Base-by-base conservation (phyloP, 805 yeast genomes). In the Deakozyma indianensis region DNA sequence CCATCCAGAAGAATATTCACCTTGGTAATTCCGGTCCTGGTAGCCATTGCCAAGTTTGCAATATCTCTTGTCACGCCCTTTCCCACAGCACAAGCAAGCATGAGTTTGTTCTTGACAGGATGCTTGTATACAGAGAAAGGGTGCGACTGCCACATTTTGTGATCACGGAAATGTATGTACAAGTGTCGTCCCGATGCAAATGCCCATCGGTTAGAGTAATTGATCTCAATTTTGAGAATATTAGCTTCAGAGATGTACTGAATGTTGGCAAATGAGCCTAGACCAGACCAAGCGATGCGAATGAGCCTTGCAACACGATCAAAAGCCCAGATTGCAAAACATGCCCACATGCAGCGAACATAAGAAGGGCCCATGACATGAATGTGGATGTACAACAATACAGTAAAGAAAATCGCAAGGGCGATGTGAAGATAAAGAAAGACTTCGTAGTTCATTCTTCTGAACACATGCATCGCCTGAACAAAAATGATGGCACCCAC, bases 61-160 rank as follows among this genome's bases (percentile, higher is more conserved):
- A 75, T 53, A 4, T 56, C 54, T 44, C 63, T 62, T 1, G 82
- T 75, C 44, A 75, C 62, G 2, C 83, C 84, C 18, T 68, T 65
- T 53, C 75, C 73, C 11, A 71, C 72, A 56, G 74, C 72, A 45
- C 75, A 64, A 47, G 68, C 64, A 42, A 78, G 66, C 20, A 71
- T 69, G 48, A 70, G 65, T 60, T 43, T 66, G 61, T 27, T 60
- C 63, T 21, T 62, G 57, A 11, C 57, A 57, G 1, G 68, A 53
- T 43, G 52, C 46, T 41, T 56, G 44, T 52, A 56, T 2, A 60
- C 47, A 3, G 87, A 77, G 59, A 83, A 81, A 1, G 90, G 90
- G 57, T 82, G 87, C 3, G 80, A 73, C 56, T 82, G 85, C 80
- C 81, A 80, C 58, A 79, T 75, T 29, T 64, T 56, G 22, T 70